Percentiles rank a stretch among this genome's conserved stretches.
Conservation (phyloP, 2,329 filamentous ascomycete species). For the Epichloe festucae region DNA sequence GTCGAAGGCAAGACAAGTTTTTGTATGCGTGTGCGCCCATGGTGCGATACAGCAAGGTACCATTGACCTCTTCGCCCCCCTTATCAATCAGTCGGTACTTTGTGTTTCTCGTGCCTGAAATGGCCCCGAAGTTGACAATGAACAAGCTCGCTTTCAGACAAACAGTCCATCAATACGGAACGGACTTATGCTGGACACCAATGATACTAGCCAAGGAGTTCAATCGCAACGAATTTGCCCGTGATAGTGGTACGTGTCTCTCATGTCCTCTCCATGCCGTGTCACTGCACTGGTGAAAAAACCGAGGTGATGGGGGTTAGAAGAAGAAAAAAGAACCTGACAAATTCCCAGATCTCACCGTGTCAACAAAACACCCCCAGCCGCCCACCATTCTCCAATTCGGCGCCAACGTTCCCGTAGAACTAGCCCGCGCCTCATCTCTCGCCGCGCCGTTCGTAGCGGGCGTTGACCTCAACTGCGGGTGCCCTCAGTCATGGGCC, state of each 20-base stretch:
- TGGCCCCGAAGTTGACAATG: slow-evolving; percentile 4
- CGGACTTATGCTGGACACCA: slow-evolving; percentile 57
- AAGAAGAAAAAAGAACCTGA: neutral
- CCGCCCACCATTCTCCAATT: slow-evolving; percentile 56
- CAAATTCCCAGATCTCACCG: slow-evolving; percentile 40
- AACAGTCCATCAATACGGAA: slow-evolving; percentile 50
- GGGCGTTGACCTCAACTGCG: slow-evolving; percentile 60
- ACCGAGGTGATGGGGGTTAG: no score
- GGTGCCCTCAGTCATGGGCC: slow-evolving; percentile 61
- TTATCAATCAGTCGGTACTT: neutral
- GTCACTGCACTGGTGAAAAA: no score
- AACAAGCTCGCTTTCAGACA: slow-evolving; percentile 53
- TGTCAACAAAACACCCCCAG: slow-evolving; percentile 37
- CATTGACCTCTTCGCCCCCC: neutral
- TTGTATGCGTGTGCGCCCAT: slow-evolving; percentile 52
- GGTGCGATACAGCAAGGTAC: slow-evolving; percentile 50
- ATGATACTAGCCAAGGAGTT: slow-evolving; percentile 62
- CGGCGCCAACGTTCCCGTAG: slow-evolving; percentile 46
- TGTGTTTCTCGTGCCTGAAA: neutral
- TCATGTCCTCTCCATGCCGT: no score
- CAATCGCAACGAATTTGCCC: slow-evolving; percentile 45
- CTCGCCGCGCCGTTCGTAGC: slow-evolving; percentile 48
- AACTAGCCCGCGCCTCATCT: slow-evolving; percentile 48
- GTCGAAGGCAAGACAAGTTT: slow-evolving; percentile 37
- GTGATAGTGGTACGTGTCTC: slow-evolving; percentile 39